These are phyloP conservation scores for Trypanosoma platydactyli DNA, from an alignment of 208 protist genomes.

Conservation along the genomic window DNA sequence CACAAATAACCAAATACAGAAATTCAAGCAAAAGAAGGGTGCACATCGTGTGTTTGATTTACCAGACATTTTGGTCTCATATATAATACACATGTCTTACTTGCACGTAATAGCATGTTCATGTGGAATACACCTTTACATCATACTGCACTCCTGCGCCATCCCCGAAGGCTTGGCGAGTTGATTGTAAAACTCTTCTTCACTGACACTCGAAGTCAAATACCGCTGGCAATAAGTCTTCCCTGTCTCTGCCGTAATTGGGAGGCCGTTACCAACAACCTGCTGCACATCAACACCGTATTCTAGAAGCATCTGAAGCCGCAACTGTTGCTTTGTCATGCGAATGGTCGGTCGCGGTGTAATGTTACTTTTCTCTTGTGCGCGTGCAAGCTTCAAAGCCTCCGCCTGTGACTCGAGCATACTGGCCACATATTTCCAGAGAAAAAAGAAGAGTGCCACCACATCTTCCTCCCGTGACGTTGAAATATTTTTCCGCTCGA, in stretches of 20 bases:
- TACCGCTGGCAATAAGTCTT: conserved; percentile 15
- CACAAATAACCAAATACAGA: too few relatives aligned
- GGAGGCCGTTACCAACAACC: conserved; percentile 27
- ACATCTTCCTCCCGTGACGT: conserved; percentile 14
- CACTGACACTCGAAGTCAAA: conserved; percentile 20
- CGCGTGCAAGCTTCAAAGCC: conserved; percentile 4
- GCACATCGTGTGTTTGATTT: not conserved
- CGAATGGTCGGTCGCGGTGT: conserved; percentile 5
- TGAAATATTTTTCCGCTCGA: not conserved
- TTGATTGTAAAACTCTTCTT: conserved; percentile 36
- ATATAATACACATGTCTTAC: too few relatives aligned
- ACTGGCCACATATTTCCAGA: conserved; percentile 25
- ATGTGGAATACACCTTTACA: conserved; percentile 8
- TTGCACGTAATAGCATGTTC: too few relatives aligned
- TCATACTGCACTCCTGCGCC: conserved; percentile 29
- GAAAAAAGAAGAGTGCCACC: conserved; percentile 31
- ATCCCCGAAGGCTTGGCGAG: conserved; percentile 32
- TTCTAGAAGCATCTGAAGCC: conserved; percentile 33
- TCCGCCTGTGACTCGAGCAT: conserved; percentile 27
- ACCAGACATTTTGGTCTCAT: too few relatives aligned
- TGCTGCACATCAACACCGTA: conserved; percentile 32
- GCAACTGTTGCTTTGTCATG: conserved; percentile 38
- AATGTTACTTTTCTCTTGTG: not conserved
- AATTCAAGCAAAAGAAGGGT: not conserved
- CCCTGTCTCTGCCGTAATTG: conserved; percentile 5